Base-by-base conservation (phyloP, 2,329 filamentous ascomycete genomes). In the Trichoderma afroharzianum region DNA sequence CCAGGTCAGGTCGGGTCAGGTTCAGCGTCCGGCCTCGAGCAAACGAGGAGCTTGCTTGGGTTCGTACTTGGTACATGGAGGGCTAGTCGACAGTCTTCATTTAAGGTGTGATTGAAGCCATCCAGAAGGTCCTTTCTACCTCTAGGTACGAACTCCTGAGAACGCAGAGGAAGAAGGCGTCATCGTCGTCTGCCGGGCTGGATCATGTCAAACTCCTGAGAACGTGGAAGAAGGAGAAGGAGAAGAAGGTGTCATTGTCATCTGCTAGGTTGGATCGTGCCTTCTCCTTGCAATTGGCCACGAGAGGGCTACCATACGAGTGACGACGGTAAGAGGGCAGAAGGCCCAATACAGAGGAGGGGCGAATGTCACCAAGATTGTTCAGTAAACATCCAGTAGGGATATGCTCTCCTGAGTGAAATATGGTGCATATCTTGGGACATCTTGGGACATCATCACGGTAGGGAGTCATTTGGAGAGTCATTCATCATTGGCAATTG, bases 381-480 rank as follows among this genome's bases (percentile, higher is more conserved):
- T 24, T 53, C 21, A 24, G 21, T 24, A 2, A 3, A 14, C 47
- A 53, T 12, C n/a, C 21, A 21, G 11, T 53, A 5, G 1, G 21
- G 11, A 21, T 24, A 53, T 14, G n/a, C 47, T 24, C 47, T 24
- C 21, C 11, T 24, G 21, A 53, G n/a, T 12, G 57, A 33, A 32
- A 24, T 33, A 0, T 14, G 30, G 18, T 59, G 57, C 57, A 59
- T 2, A 6, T 21, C 33, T 63, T 62, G 58, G 12, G 3, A 43
- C 15, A n/a, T 43, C 0, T 9, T 43, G 15, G 24, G 33, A n/a
- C 32, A 36, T 36, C 1, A 24, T 47, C 24, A 9, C 57, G n/a
- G 57, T 36, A 43, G 21, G 67, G 67, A 69, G 67, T 69, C 67
- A 69, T 32, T 24, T 30, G 14, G 26, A 53, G 67, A 69, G 67